Evolutionary conservation across 176 grass and related monocot genomes (phyloP), one percentile per base, ranked within the genome.

Genomic region (Chloris gayana): DNA sequence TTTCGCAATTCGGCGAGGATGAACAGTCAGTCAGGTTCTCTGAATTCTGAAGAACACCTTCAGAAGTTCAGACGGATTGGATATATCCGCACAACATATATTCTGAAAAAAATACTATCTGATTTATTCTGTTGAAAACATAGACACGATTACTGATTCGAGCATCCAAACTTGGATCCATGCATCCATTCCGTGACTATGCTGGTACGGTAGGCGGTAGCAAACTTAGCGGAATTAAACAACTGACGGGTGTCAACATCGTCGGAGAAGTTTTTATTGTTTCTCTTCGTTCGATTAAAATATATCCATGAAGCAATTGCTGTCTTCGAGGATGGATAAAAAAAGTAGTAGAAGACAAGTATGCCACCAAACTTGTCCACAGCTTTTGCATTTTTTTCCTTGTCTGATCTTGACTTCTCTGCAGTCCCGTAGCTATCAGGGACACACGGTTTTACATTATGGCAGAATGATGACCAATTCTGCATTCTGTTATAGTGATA

Each of bases 391-490:
- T 27, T 10, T 73, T 73, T 79, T 41, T 14, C 12, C 26, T 68
- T 79, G 78, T 64, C 19, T 26, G n/a, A 60, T 72, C 65, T 66
- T 82, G 73, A 71, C 54, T 64, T 82, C 14, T 61, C 26, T 31
- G 71, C 64, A 82, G 56, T 87, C 24, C 64, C 33, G 45, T 87
- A 72, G 66, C 79, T 77, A 71, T 72, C 73, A 64, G 53, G 3
- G 11, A 26, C 22, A 81, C 7, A 69, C 7, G 27, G 22, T 51
- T 27, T 31, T 30, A 9, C 3, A 37, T 37, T 46, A 7, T 41
- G 17, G 17, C 33, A 7, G 15, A 54, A 19, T 73, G 34, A 61
- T 66, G 69, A 31, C 33, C 69, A 14, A 34, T 25, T 65, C 34
- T 57, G 26, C 76, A 73, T 57, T 14, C 75, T 79, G 34, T 18